These are phyloP conservation scores for Bathelium albidoporum DNA, from an alignment of 495 filamentous ascomycete species.

Conservation along the genomic window DNA sequence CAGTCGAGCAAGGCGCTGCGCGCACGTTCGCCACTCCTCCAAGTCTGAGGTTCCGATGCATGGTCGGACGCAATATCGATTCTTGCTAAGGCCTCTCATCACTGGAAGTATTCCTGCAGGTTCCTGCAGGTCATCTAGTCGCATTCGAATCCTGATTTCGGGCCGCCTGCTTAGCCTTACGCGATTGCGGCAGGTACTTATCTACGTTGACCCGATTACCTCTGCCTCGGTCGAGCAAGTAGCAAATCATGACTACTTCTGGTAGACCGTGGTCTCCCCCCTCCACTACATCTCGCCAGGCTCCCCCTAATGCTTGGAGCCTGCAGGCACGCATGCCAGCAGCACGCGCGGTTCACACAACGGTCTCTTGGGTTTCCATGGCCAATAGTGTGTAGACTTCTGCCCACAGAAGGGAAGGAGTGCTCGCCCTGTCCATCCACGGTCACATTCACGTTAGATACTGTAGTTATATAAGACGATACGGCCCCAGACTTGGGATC, in stretches of 20 bases:
- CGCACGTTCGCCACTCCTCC: background rate
- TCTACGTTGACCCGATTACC: background rate
- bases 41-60: background rate
- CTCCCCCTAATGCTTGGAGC: background rate
- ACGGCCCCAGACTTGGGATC: background rate
- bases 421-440: background rate
- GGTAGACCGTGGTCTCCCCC: background rate
- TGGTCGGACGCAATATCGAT: background rate
- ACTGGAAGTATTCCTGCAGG: background rate
- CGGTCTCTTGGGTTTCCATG: background rate
- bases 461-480: background rate
- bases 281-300: background rate
- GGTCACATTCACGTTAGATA: background rate
- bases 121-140: background rate
- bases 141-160: background rate
- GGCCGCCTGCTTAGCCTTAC: background rate
- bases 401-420: background rate
- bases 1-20: background rate
- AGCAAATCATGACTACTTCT: background rate
- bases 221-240: background rate
- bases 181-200: background rate
- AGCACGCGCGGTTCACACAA: background rate
- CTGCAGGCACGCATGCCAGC: background rate
- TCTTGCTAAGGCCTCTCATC: background rate
- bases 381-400: background rate